Evolutionary conservation across 768 basidiomycete genomes (phyloP).

Genomic region (Sporobolomyces phaffii): DNA sequence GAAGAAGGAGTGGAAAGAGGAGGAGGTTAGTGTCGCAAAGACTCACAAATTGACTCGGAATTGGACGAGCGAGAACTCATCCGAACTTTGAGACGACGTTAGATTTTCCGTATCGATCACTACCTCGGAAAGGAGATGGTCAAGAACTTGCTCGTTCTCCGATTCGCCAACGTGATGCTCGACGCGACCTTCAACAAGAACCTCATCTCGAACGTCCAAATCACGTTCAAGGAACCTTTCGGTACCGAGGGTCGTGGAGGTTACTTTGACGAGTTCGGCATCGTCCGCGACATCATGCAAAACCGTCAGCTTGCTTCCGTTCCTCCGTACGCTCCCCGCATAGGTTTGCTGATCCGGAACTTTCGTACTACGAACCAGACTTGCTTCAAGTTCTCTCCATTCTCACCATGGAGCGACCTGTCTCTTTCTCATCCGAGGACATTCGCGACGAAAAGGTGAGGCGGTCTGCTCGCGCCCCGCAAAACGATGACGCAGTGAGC

Average conservation of each 20-base stretch:
- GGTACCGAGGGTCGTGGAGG: slow-evolving; percentile 99
- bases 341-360: slow-evolving; percentile 30
- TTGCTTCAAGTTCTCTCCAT: slow-evolving; percentile 89
- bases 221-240: slow-evolving; percentile 99
- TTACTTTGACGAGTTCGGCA: slow-evolving; percentile 99
- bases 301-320: slow-evolving; percentile 64
- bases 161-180: slow-evolving; percentile 90
- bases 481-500: no score
- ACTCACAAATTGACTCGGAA: not conserved
- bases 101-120: slow-evolving; percentile 96
- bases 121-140: slow-evolving; percentile 99
- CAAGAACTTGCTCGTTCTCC: slow-evolving; percentile 90
- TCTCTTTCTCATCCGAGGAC: slow-evolving; percentile 94
- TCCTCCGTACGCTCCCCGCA: not conserved
- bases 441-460: slow-evolving; percentile 95
- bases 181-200: slow-evolving; percentile 91
- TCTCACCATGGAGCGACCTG: slow-evolving; percentile 94
- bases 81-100: not conserved
- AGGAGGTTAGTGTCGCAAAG: slow-evolving; percentile 54
- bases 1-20: slow-evolving; percentile 84
- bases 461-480: not conserved
- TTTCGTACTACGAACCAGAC: slow-evolving; percentile 66
- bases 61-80: not conserved
- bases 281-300: slow-evolving; percentile 94
- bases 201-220: slow-evolving; percentile 91